phyloP scores from a whole-genome alignment of 2,329 filamentous ascomycete genomes.

The Hymenoscyphus fructigenus region DNA sequence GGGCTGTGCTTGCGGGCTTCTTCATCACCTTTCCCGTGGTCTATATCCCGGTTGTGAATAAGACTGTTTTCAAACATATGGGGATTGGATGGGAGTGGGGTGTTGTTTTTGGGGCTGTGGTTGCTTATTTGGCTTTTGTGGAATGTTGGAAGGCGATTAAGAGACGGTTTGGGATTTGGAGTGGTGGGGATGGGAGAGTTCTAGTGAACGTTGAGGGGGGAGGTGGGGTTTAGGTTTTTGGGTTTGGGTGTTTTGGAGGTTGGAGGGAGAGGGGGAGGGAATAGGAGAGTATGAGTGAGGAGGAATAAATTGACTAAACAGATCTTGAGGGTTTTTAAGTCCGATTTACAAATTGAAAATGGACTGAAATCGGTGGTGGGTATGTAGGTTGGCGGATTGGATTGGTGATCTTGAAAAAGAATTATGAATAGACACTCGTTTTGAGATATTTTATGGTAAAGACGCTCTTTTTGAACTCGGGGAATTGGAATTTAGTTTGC shows the following conservation, averaged over 20 bases:
- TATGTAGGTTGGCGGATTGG: not conserved
- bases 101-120: slow-evolving; percentile 58
- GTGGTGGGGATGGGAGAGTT: not conserved
- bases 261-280: not conserved
- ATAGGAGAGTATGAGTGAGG: not conserved
- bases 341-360: not conserved
- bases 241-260: not conserved
- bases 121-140: slow-evolving; percentile 61
- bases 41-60: slow-evolving; percentile 68
- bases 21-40: slow-evolving; percentile 60
- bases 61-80: slow-evolving; percentile 66
- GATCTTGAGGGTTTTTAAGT: too few species aligned
- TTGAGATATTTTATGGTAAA: not conserved
- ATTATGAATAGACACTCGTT: not conserved
- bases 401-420: too few species aligned
- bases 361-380: not conserved
- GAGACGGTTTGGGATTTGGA: slow-evolving; percentile 38
- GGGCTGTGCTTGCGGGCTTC: slow-evolving; percentile 60
- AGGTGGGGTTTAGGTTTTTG: not conserved
- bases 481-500: not conserved
- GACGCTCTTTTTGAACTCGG: not conserved
- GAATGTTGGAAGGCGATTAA: slow-evolving; percentile 72
- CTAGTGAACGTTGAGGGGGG: not conserved
- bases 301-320: not conserved
- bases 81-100: slow-evolving; percentile 73